Evolutionary conservation across 2,329 filamentous ascomycete species (phyloP).

Genomic region (Pseudogymnoascus sp.): DNA sequence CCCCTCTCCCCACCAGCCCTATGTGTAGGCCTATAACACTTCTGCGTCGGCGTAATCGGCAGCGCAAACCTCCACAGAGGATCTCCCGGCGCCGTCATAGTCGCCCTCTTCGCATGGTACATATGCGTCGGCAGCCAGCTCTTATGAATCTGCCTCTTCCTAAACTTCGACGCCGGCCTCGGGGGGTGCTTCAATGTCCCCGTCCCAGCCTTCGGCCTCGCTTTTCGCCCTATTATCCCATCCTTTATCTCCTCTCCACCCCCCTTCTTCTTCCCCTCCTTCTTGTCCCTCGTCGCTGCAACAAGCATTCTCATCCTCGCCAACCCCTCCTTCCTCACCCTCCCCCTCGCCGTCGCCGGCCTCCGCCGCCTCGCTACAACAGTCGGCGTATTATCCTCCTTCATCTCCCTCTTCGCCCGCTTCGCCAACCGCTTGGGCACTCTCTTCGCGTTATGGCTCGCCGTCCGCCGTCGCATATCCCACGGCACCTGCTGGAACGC

Average conservation of each 20-base stretch:
- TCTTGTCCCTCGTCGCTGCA: conserved; percentile 43
- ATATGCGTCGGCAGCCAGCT: conserved; percentile 92
- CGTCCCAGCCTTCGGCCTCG: conserved; percentile 60
- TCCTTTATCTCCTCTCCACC: conserved; percentile 20
- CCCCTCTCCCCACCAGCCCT: conserved; percentile 68
- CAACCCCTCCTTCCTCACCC: conserved; percentile 67
- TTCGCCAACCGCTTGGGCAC: conserved; percentile 69
- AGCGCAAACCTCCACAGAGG: conserved; percentile 88
- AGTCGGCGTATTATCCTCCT: conserved; percentile 82
- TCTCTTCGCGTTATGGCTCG: conserved; percentile 88
- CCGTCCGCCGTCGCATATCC: conserved; percentile 74
- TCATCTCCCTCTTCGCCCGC: conserved; percentile 66
- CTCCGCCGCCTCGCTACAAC: conserved; percentile 58
- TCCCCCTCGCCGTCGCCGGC: conserved; percentile 47
- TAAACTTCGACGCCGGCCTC: conserved; percentile 60
- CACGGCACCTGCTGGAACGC: conserved; percentile 90
- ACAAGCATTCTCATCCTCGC: conserved; percentile 59
- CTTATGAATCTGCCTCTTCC: conserved; percentile 79
- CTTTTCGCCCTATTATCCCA: conserved; percentile 33
- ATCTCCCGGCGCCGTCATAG: conserved; percentile 70
- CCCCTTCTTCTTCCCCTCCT: conserved; percentile 25
- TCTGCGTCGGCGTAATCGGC: conserved; percentile 77
- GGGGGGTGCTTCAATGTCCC: conserved; percentile 59
- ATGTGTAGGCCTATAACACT: conserved; percentile 82
- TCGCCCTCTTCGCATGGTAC: conserved; percentile 87